These are phyloP conservation scores for Exsudoporus frostii DNA, from an alignment of 768 basidiomycete species.

Conservation along the genomic window DNA sequence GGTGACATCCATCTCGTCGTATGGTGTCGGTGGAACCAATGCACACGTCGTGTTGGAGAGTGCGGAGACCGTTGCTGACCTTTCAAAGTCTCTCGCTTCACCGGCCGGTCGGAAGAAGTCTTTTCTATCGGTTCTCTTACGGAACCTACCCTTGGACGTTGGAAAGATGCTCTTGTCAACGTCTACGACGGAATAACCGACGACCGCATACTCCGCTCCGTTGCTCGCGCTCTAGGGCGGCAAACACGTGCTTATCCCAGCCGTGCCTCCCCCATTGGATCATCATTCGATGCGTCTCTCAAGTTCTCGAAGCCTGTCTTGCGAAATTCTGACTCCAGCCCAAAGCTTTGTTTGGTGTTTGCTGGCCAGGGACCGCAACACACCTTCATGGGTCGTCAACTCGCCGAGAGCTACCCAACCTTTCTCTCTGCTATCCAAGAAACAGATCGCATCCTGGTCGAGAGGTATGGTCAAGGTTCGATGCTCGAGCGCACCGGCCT, in stretches of 20 bases:
- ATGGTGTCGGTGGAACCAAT: slow-evolving; percentile 35
- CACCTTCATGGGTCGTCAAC: slow-evolving; percentile 35
- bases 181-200: slow-evolving; percentile 19
- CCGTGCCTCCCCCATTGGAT: slow-evolving; percentile 25
- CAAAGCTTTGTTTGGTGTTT: slow-evolving; percentile 35
- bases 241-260: slow-evolving; percentile 31
- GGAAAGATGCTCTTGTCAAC: slow-evolving; percentile 21
- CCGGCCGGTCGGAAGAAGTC: slow-evolving; percentile 10
- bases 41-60: slow-evolving; percentile 33
- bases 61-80: slow-evolving; percentile 15
- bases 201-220: slow-evolving; percentile 23
- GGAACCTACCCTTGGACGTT: slow-evolving; percentile 23
- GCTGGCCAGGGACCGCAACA: slow-evolving; percentile 38
- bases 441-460: slow-evolving; percentile 33
- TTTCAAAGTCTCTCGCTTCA: slow-evolving; percentile 1
- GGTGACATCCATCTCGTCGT: slow-evolving; percentile 33
- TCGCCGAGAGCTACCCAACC: slow-evolving; percentile 29
- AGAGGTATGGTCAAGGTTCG: slow-evolving; percentile 27
- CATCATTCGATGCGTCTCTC: slow-evolving; percentile 18
- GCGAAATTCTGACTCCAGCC: slow-evolving; percentile 19
- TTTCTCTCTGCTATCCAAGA: slow-evolving; percentile 31
- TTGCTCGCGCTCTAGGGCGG: slow-evolving; percentile 27
- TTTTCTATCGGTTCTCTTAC: slow-evolving; percentile 30
- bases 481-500: slow-evolving; percentile 34
- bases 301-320: slow-evolving; percentile 31